Evolutionary conservation across 2,329 filamentous ascomycete species (phyloP).

Genomic region (Westerdykella ornata): DNA sequence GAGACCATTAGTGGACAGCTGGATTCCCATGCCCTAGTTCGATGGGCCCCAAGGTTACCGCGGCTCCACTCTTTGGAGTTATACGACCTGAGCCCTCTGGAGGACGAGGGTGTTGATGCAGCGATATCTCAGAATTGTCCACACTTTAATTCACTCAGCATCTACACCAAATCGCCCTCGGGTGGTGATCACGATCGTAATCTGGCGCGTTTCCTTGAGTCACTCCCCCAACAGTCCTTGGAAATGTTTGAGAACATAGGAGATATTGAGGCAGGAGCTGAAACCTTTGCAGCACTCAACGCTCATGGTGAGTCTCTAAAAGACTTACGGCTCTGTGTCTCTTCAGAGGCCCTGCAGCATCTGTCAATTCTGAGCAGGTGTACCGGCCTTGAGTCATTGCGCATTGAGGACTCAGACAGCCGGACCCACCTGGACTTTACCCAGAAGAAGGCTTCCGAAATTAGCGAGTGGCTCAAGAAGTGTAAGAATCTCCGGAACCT

Average conservation of each 20-base stretch:
- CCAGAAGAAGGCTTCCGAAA: constrained; percentile 49
- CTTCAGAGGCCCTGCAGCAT: constrained; percentile 44
- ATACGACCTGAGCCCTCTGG: constrained; percentile 55
- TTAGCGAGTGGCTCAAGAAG: constrained; percentile 50
- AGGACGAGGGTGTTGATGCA: constrained; percentile 46
- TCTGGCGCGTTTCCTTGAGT: constrained; percentile 53
- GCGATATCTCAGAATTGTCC: constrained; percentile 55
- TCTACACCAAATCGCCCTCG: constrained; percentile 41
- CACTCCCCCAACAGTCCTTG: constrained; percentile 52
- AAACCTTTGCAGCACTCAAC: constrained; percentile 50
- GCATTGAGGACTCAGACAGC: constrained; percentile 43
- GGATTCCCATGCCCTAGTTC: constrained; percentile 47
- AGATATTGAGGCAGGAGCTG: constrained; percentile 48
- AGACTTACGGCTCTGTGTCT: constrained; percentile 48
- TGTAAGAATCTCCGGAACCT: constrained; percentile 49
- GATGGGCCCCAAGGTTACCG: constrained; percentile 55
- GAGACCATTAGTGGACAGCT: constrained; percentile 54
- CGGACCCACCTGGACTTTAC: constrained; percentile 45
- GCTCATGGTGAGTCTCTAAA: constrained; percentile 51
- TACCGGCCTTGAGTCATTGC: constrained; percentile 44
- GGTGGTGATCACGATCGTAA: constrained; percentile 50
- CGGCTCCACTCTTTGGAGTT: constrained; percentile 55
- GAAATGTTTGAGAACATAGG: constrained; percentile 54
- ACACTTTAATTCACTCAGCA: constrained; percentile 54
- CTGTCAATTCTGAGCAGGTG: constrained; percentile 46